Percentiles rank a stretch among this genome's conserved stretches.
phyloP scores from a whole-genome alignment of 1,284 basidiomycete species.

The Naganishia albida region DNA sequence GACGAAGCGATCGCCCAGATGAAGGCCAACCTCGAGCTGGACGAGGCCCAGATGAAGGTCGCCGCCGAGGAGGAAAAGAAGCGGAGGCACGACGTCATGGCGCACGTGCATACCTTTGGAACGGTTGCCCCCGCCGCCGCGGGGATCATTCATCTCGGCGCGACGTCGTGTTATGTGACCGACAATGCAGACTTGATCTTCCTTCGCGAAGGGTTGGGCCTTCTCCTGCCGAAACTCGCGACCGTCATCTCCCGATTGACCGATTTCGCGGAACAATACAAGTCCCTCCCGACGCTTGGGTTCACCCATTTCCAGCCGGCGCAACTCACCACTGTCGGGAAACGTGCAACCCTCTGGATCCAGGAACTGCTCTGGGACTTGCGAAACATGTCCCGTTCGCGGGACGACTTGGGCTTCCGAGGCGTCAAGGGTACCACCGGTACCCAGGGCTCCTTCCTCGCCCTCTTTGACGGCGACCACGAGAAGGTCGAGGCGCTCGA shows the following conservation, averaged over 20 bases:
- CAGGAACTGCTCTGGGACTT: slow-evolving; percentile 98
- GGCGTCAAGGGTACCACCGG: slow-evolving; percentile 99
- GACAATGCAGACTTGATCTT: slow-evolving; percentile 99
- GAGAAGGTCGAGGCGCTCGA: slow-evolving; percentile 93
- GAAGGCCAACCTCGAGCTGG: slow-evolving; percentile 85
- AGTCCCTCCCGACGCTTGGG: slow-evolving; percentile 82
- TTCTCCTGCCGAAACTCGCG: slow-evolving; percentile 83
- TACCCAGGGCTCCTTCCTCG: slow-evolving; percentile 93
- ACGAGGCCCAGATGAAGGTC: slow-evolving; percentile 85
- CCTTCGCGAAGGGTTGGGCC: slow-evolving; percentile 79
- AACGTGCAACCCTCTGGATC: slow-evolving; percentile 96
- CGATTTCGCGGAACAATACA: slow-evolving; percentile 71
- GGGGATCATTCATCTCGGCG: slow-evolving; percentile 96
- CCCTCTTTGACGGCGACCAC: slow-evolving; percentile 93
- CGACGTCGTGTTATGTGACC: slow-evolving; percentile 98
- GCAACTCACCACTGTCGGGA: slow-evolving; percentile 98
- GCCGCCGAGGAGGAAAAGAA: slow-evolving; percentile 96
- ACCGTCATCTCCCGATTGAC: slow-evolving; percentile 86
- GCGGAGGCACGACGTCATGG: slow-evolving; percentile 98
- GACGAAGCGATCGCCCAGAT: slow-evolving; percentile 93
- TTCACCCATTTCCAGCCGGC: slow-evolving; percentile 99
- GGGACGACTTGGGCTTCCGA: slow-evolving; percentile 93
- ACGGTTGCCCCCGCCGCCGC: slow-evolving; percentile 91
- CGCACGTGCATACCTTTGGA: slow-evolving; percentile 97
- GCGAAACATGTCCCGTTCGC: slow-evolving; percentile 84